A percentile compares a stretch with the other conserved stretches of the same genome.
These are phyloP conservation scores for Dendrobium nobile DNA, from an alignment of 106 monocot genomes.

Conservation along the genomic window DNA sequence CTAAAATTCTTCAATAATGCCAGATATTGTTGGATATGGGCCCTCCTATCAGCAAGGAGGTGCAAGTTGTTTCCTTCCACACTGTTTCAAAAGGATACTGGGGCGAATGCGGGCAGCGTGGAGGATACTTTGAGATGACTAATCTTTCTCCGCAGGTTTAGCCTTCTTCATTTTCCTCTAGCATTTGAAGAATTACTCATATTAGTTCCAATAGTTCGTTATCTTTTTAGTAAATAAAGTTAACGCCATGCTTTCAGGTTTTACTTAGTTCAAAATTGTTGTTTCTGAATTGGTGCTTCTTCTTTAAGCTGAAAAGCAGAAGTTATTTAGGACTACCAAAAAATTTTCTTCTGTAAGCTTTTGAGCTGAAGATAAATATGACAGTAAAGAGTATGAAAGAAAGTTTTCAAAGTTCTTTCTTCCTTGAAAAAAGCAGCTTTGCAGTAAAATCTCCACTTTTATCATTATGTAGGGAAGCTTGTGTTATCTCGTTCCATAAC, in stretches of 20 bases:
- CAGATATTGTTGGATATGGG: conserved; percentile 93
- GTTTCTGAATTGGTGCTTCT: neutral
- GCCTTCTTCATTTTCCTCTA: neutral
- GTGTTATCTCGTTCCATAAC: too few species aligned
- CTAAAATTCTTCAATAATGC: conserved; percentile 13
- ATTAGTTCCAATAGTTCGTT: neutral
- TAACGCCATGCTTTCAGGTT: neutral
- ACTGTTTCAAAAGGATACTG: conserved; percentile 99
- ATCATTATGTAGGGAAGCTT: too few species aligned
- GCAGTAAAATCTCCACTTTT: too few species aligned
- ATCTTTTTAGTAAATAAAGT: neutral
- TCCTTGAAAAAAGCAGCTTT: too few species aligned
- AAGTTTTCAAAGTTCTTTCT: too few species aligned
- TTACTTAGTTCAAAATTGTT: neutral
- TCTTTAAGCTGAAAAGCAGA: neutral
- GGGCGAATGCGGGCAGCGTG: conserved; percentile 99
- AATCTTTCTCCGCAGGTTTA: conserved; percentile 81
- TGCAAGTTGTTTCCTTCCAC: conserved; percentile 97
- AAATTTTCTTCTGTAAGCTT: too few species aligned
- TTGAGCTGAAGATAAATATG: too few species aligned
- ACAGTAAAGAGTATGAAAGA: too few species aligned
- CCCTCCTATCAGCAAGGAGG: conserved; percentile 69
- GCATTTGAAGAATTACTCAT: neutral
- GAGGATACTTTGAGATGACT: conserved; percentile 98
- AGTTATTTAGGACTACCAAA: neutral